phyloP scores from a whole-genome alignment of 805 yeast species.

The Candida gorgasii region DNA sequence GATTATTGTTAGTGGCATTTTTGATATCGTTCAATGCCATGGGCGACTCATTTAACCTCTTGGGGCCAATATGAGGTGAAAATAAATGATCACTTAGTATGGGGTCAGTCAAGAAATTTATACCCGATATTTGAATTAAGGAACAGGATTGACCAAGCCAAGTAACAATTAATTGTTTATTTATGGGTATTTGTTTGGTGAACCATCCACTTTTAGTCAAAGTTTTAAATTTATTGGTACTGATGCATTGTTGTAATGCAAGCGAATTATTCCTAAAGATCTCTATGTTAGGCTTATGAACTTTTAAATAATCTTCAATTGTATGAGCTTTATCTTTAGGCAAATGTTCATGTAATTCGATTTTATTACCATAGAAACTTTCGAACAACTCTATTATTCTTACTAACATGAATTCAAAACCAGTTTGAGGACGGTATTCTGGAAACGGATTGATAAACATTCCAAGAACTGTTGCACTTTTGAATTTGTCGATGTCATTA shows the following conservation, averaged over 20 bases:
- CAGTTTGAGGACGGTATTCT: slow-evolving; percentile 87
- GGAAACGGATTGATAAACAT: slow-evolving; percentile 87
- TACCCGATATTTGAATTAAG: slow-evolving; percentile 63
- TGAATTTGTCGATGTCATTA: slow-evolving; percentile 22
- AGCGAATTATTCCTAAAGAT: slow-evolving; percentile 37
- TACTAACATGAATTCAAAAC: slow-evolving; percentile 79
- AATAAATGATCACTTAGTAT: slow-evolving; percentile 68
- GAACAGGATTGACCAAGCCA: slow-evolving; percentile 96
- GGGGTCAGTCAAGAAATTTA: slow-evolving; percentile 87
- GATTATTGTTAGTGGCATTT: slow-evolving; percentile 53
- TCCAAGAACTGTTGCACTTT: slow-evolving; percentile 57
- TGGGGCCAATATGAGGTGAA: slow-evolving; percentile 70
- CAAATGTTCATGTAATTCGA: slow-evolving; percentile 37
- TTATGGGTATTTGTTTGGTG: slow-evolving; percentile 28
- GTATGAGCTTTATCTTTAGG: slow-evolving; percentile 39
- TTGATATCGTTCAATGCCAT: slow-evolving; percentile 56
- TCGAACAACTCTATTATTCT: slow-evolving; percentile 72
- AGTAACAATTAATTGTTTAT: slow-evolving; percentile 62
- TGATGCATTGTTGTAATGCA: slow-evolving; percentile 28
- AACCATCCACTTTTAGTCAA: slow-evolving; percentile 6
- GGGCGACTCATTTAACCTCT: slow-evolving; percentile 79
- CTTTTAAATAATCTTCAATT: slow-evolving; percentile 59
- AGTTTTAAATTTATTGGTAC: slow-evolving; percentile 3
- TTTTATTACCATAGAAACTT: slow-evolving; percentile 40
- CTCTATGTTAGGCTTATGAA: slow-evolving; percentile 56